A percentile compares a stretch with the other conserved stretches of the same genome.
phyloP scores from a whole-genome alignment of 306 rosid genomes.

The Quercus variabilis region DNA sequence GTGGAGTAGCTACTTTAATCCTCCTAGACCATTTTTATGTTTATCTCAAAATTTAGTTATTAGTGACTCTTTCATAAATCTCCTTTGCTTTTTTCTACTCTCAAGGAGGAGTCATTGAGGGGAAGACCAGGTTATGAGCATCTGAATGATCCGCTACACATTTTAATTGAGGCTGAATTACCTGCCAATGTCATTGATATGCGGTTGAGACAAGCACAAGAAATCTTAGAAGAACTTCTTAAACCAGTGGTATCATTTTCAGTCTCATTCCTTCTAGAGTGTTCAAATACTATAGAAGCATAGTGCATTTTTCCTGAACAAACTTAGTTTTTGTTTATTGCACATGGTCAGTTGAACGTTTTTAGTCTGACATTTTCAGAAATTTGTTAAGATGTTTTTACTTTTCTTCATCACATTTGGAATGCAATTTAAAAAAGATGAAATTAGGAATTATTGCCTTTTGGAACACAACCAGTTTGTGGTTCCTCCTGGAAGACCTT shows the following conservation, averaged over 20 bases:
- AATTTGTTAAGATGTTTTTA: not conserved
- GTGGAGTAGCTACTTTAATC: not conserved
- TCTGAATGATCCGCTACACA: conserved; percentile 88
- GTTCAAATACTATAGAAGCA: not conserved
- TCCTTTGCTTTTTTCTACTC: conserved; percentile 16
- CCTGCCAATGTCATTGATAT: conserved; percentile 69
- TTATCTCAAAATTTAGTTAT: conserved; percentile 14
- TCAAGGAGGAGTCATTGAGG: conserved; percentile 78
- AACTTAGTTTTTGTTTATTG: not conserved
- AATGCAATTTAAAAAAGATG: not conserved
- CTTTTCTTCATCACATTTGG: not conserved
- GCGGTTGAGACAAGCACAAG: conserved; percentile 83
- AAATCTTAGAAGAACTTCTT: conserved; percentile 85
- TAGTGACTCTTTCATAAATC: not conserved
- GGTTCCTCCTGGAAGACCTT: not conserved
- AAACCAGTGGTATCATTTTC: conserved; percentile 75
- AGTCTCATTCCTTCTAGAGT: conserved; percentile 2
- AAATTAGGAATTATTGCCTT: not conserved
- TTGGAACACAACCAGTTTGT: not conserved
- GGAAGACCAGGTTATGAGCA: conserved; percentile 97
- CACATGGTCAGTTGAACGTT: not conserved
- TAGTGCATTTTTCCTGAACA: not conserved
- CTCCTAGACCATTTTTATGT: not conserved
- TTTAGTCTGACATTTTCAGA: not conserved
- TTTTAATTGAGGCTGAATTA: conserved; percentile 87